A percentile compares a stretch with the other conserved stretches of the same genome.
These are phyloP conservation scores for Sporopachydermia lactativora DNA, from an alignment of 805 yeast genomes.

Conservation along the genomic window DNA sequence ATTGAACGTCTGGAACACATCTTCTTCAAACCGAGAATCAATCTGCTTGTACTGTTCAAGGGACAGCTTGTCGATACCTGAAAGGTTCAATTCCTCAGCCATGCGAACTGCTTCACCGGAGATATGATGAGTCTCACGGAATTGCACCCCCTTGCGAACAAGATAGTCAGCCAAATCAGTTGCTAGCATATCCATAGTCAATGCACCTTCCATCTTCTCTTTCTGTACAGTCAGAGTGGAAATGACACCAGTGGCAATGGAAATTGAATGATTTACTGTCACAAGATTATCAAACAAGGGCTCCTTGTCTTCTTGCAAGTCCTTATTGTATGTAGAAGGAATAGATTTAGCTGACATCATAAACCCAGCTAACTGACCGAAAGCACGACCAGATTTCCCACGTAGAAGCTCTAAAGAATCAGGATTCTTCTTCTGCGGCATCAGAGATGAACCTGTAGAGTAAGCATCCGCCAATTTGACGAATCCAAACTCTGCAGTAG, in stretches of 20 bases:
- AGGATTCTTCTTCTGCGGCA: conserved; percentile 99
- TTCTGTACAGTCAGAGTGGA: conserved; percentile 68
- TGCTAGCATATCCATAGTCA: conserved; percentile 98
- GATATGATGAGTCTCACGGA: conserved; percentile 97
- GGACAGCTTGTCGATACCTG: conserved; percentile 78
- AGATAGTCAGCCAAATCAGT: conserved; percentile 96
- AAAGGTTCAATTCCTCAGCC: conserved; percentile 65
- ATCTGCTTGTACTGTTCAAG: conserved; percentile 67
- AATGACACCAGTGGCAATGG: conserved; percentile 92
- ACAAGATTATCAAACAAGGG: conserved; percentile 86
- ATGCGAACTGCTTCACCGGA: conserved; percentile 93
- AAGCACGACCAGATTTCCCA: conserved; percentile 95
- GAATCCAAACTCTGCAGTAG: conserved; percentile 96
- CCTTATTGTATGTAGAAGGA: conserved; percentile 96
- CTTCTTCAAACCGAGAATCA: conserved; percentile 67
- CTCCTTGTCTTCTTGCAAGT: conserved; percentile 98
- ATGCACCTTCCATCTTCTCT: conserved; percentile 69
- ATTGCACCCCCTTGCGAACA: conserved; percentile 96
- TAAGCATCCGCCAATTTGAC: conserved; percentile 91
- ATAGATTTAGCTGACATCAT: conserved; percentile 94
- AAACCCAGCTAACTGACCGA: conserved; percentile 91
- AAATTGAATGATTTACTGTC: conserved; percentile 86
- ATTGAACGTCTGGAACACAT: conserved; percentile 71
- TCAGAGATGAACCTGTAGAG: conserved; percentile 94
- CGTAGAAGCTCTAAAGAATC: conserved; percentile 90